Evolutionary conservation across 2,329 filamentous ascomycete genomes (phyloP), one percentile per base, ranked within the genome.

Genomic region (Aspergillus hortae): DNA sequence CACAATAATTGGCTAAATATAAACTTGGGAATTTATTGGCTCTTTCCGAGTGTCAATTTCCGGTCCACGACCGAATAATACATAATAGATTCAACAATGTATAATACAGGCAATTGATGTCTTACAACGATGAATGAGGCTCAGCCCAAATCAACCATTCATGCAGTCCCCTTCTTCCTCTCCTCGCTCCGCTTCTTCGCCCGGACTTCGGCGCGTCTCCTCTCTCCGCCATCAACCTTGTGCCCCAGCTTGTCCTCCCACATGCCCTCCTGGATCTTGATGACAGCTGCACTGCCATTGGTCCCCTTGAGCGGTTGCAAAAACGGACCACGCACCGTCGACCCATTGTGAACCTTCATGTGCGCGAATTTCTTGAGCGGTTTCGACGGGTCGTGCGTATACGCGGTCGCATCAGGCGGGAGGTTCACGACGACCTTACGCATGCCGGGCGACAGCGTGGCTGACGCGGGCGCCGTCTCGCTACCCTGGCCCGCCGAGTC

Each of bases 171-270:
- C 58, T 89, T 90, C 72, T 86, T 89, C 60, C 89, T 86, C 76
- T 92, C 89, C 33, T 85, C 85, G 47, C 88, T 85, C 59, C 87
- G 83, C 75, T 85, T 87, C 85, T 95, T 96, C 63, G 92, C 90
- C 63, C 89, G 81, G 48, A 96, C 86, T 76, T 95, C 87, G 14
- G 88, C 89, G 70, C 83, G 85, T 73, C 94, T 84, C 71, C 94
- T 86, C 80, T 99, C 94, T 79, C 94, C 94, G 67, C 94, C 94
- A 73, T 97, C 92, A 60, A 99, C 86, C 85, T 97, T 97, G 66
- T 85, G 84, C 25, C 94, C 92, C 64, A 86, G 82, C 68, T 82
- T 86, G 64, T 91, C 80, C 77, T 97, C 92, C 94, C 92, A 97
- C 78, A 97, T 87, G 9, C 92, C 91, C 70, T 96, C 92, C 51